Percentiles rank a stretch among this genome's conserved stretches.
Evolutionary conservation across 371 early-diverging fungal genomes (phyloP).

Genomic region (Capillidium heterosporum): DNA sequence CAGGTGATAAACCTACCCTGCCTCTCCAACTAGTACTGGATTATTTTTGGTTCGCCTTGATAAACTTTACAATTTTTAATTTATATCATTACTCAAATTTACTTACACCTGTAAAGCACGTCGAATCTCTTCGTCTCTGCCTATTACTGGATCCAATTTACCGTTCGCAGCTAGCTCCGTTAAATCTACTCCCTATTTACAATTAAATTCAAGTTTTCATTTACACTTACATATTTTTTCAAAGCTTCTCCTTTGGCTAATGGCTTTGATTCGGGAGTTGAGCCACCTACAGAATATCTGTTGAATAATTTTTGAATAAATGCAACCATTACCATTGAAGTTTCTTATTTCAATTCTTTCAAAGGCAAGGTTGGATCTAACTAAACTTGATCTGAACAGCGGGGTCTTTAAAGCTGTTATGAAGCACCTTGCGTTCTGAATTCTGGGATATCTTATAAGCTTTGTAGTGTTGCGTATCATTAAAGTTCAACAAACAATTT

Average conservation of each 20-base stretch:
- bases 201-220: background rate
- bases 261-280: background rate
- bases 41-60: constrained; percentile 80
- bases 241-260: constrained; percentile 6
- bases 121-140: constrained; percentile 73
- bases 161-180: constrained; percentile 57
- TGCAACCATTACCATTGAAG: too few relatives aligned
- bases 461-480: too few relatives aligned
- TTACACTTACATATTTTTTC: background rate
- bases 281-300: too few relatives aligned
- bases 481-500: too few relatives aligned
- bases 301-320: too few relatives aligned
- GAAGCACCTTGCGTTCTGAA: too few relatives aligned
- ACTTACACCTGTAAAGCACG: constrained; percentile 53
- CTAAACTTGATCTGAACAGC: too few relatives aligned
- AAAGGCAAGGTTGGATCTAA: too few relatives aligned
- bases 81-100: background rate
- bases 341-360: too few relatives aligned
- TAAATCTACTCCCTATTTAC: constrained; percentile 28
- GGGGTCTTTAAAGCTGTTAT: too few relatives aligned
- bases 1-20: constrained; percentile 21
- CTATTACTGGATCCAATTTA: constrained; percentile 73
- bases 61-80: constrained; percentile 10
- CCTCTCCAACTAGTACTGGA: constrained; percentile 74
- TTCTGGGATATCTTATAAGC: too few relatives aligned